Conservation (phyloP, 345 rosid genomes). For the Citrus maxima region DNA sequence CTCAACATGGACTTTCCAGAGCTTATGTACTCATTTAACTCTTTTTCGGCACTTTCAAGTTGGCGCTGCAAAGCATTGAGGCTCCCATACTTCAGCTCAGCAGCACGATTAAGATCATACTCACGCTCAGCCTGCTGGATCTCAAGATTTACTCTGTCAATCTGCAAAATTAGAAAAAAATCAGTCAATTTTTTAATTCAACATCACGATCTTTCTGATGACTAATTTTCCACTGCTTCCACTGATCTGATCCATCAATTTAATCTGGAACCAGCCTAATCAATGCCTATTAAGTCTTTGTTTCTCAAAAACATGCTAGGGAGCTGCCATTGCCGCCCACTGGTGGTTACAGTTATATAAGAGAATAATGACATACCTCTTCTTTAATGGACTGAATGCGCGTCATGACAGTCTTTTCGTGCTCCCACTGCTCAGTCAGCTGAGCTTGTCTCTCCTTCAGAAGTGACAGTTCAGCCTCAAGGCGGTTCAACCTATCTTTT, state of each 20-base stretch:
- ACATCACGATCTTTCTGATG: background rate
- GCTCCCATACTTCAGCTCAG: constrained; percentile 95
- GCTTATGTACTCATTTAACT: constrained; percentile 77
- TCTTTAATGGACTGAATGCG: constrained; percentile 94
- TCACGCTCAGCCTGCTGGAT: constrained; percentile 99
- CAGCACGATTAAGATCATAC: constrained; percentile 98
- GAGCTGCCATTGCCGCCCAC: background rate
- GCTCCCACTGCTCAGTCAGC: constrained; percentile 97
- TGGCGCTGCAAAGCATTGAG: constrained; percentile 85
- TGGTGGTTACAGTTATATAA: background rate
- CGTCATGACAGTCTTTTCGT: constrained; percentile 94
- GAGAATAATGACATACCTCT: constrained; percentile 45
- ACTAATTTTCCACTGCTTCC: background rate
- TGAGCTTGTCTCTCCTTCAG: constrained; percentile 82
- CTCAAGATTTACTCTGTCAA: constrained; percentile 92
- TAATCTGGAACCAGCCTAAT: background rate
- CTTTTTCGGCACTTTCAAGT: constrained; percentile 78
- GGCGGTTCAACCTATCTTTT: constrained; percentile 80
- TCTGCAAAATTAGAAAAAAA: constrained; percentile 36
- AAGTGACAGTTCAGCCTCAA: constrained; percentile 69
- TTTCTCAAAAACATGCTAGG: background rate
- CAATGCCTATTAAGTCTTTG: background rate
- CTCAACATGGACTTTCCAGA: constrained; percentile 98
- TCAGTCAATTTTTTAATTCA: background rate
- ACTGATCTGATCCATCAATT: background rate